Evolutionary conservation across 768 basidiomycete genomes (phyloP).

Genomic region (Hemileccinum impolitum): DNA sequence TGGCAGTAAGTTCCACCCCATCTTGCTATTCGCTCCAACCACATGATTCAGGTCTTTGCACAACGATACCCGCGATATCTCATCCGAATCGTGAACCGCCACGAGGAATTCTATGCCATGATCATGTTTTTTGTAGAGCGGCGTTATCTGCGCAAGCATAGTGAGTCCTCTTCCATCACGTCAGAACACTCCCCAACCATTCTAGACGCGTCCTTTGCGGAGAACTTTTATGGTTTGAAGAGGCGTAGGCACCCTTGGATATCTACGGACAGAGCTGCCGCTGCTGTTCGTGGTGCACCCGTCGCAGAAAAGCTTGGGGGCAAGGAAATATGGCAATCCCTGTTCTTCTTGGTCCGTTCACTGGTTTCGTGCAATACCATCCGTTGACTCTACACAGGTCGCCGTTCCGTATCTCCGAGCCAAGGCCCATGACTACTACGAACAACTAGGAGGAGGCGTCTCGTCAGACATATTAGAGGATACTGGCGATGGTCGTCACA

Average conservation of each 20-base stretch:
- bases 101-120: constrained; percentile 93
- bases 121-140: constrained; percentile 89
- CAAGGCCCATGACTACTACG: constrained; percentile 87
- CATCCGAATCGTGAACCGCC: constrained; percentile 83
- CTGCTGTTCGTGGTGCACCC: constrained; percentile 65
- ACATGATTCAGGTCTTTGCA: constrained; percentile 74
- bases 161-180: constrained; percentile 41
- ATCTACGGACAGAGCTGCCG: constrained; percentile 60
- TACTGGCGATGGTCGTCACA: constrained; percentile 41
- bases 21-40: background rate
- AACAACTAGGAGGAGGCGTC: constrained; percentile 81
- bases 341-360: constrained; percentile 73
- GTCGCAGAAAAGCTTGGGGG: constrained; percentile 61
- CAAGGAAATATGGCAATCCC: constrained; percentile 69
- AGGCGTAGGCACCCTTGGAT: constrained; percentile 70
- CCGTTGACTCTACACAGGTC: constrained; percentile 40
- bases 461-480: constrained; percentile 65
- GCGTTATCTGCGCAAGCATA: constrained; percentile 83
- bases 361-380: background rate
- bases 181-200: constrained; percentile 3
- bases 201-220: constrained; percentile 88
- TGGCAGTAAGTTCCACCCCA: constrained; percentile 59
- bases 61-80: constrained; percentile 93
- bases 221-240: constrained; percentile 94
- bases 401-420: constrained; percentile 87